Evolutionary conservation across 305 asterid species (phyloP), one percentile per base, ranked within the genome.

Genomic region (Rubia peregrina): DNA sequence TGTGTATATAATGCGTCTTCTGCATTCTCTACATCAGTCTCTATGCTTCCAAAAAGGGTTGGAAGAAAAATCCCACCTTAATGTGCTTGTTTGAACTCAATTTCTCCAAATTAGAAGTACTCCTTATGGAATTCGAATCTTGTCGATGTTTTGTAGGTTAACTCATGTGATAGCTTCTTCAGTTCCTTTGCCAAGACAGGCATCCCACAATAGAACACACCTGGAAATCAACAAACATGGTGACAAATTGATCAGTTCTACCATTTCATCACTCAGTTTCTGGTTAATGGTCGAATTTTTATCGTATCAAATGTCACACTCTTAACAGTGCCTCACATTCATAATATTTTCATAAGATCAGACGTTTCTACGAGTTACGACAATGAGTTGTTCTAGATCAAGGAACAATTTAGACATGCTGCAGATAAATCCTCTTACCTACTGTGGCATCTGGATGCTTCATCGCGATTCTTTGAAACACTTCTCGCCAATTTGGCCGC

Each of bases 91-190:
- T 19, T 67, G 74, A 53, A 55, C 49, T 74, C 44, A 51, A 16
- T 16, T 14, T 53, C 60, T 75, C 61, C 65, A 73, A 64, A 51
- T 91, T 78, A 91, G 76, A 89, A 91, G 80, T 83, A 85, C 72
- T 89, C 97, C 85, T 91, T 91, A 83, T 89, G 98, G 82, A 89
- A 91, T 71, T 89, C 95, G 65, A 89, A 91, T 68, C 98, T 80
- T n/a, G 96, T 91, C 16, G 98, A 84, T 66, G 98, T 91, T 81
- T 85, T 89, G 78, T 81, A 80, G 43, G 85, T 89, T 77, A 89
- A 42, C 83, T 89, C 95, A 71, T 85, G 88, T 59, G 96, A 86
- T 68, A 88, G 82, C 72, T 89, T 85, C 84, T 81, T 89, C 77
- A 91, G 84, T 78, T 91, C 96, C 86, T 91, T 89, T 71, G 96